Evolutionary conservation across 169 alveolate species (phyloP), one percentile per base, ranked within the genome.

Genomic region (Plasmodium cynomolgi): DNA sequence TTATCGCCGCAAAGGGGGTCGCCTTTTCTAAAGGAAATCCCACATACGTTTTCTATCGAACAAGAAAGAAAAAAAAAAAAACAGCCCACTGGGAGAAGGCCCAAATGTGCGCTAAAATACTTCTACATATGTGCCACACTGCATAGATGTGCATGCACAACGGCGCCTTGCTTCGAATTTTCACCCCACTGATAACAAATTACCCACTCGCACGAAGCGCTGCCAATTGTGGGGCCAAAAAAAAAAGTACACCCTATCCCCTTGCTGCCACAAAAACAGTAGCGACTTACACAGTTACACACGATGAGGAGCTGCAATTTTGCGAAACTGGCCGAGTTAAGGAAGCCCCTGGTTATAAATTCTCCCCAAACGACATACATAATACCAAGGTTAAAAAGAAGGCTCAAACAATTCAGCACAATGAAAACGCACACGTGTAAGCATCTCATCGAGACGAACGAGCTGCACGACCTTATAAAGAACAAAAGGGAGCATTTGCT

Each of bases 391-490:
- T 50, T 50, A 50, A 50, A 15, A 50, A 34, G 3, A n/a, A 75
- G 31, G 31, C 26, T 1, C 23, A 80, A 31, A 62, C 62, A 20
- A 26, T 88, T 6, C 34, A 56, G 83, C 33, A 34, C 72, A 41
- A 37, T 58, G 75, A 50, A 80, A 58, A 81, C 58, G 83, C 41
- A 58, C 81, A 54, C 37, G 41, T 50, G 44, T 41, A 88, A 41
- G 15, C 73, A n/a, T 62, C 83, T 88, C 13, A 88, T 79, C 23
- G 90, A 88, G 81, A 79, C 83, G 23, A 34, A 88, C 80, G 85
- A 85, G 62, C 41, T 85, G 34, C 72, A 88, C 20, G 73, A 79
- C 29, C 86, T 88, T 80, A 88, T 88, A 79, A 88, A 88, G 50
- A 80, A 44, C 15, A 80, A 80, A 88, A 81, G 72, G 81, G 83